These are phyloP conservation scores for Talaromyces ruber DNA, from an alignment of 495 filamentous ascomycete species.

Conservation along the genomic window DNA sequence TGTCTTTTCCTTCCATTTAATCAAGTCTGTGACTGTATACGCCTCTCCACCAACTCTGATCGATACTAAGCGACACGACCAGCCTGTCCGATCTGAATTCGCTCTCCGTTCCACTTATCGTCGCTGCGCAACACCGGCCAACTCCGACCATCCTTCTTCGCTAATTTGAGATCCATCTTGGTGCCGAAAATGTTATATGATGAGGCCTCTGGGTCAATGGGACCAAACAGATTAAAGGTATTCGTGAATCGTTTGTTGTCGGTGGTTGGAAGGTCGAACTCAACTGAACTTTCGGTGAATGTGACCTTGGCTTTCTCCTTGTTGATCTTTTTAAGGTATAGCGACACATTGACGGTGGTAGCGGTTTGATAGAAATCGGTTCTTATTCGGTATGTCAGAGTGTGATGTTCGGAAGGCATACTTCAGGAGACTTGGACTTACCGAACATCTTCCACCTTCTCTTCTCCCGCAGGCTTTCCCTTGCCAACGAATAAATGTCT, in stretches of 20 bases:
- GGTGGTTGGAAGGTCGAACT: slow-evolving; percentile 72
- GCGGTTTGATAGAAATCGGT: slow-evolving; percentile 95
- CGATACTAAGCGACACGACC: slow-evolving; percentile 32
- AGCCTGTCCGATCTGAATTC: slow-evolving; percentile 74
- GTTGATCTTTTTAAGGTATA: slow-evolving; percentile 96
- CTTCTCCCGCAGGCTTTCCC: slow-evolving; percentile 49
- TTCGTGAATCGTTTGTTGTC: slow-evolving; percentile 78
- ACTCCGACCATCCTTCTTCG: slow-evolving; percentile 71
- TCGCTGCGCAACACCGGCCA: slow-evolving; percentile 89
- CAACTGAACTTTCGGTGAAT: slow-evolving; percentile 51
- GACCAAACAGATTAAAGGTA: slow-evolving; percentile 64
- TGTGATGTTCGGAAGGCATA: background rate
- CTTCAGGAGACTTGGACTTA: slow-evolving; percentile 23
- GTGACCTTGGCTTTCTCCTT: slow-evolving; percentile 63
- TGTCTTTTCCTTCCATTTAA: background rate
- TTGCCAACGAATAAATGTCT: slow-evolving; percentile 83
- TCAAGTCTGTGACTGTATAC: background rate
- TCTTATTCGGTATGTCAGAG: slow-evolving; percentile 29
- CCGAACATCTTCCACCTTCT: slow-evolving; percentile 61
- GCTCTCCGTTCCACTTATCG: slow-evolving; percentile 67
- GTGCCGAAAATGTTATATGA: slow-evolving; percentile 86
- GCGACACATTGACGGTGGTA: slow-evolving; percentile 74
- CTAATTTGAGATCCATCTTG: slow-evolving; percentile 81
- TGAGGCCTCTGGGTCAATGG: slow-evolving; percentile 65
- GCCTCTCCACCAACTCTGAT: background rate